Evolutionary conservation across 345 rosid species (phyloP).

Genomic region (Bretschneidera sinensis): DNA sequence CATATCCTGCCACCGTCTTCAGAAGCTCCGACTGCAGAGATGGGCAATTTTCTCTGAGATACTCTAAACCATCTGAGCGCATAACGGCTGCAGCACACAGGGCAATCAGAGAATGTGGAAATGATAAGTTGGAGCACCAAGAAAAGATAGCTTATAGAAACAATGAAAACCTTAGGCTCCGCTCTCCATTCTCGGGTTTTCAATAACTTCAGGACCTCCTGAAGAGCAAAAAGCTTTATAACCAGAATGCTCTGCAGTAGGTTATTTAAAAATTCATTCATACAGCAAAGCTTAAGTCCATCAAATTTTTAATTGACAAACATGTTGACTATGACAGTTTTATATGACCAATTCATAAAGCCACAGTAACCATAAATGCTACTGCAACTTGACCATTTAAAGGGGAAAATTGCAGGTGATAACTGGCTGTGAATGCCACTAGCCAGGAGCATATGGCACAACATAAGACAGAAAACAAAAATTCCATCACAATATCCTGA

Average conservation of each 20-base stretch:
- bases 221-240: slow-evolving; percentile 22
- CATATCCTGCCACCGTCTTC: slow-evolving; percentile 72
- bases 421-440: not conserved
- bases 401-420: not conserved
- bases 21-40: slow-evolving; percentile 66
- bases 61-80: slow-evolving; percentile 65
- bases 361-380: not conserved
- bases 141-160: too few relatives aligned
- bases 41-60: slow-evolving; percentile 62
- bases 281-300: not conserved
- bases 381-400: too few relatives aligned
- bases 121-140: not conserved
- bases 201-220: slow-evolving; percentile 24
- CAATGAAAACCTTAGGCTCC: slow-evolving; percentile 27
- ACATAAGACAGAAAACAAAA: not conserved
- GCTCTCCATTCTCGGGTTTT: slow-evolving; percentile 21
- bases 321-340: not conserved
- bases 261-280: not conserved
- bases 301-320: too few relatives aligned
- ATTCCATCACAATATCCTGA: not conserved
- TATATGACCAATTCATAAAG: not conserved
- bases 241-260: slow-evolving; percentile 21
- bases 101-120: slow-evolving; percentile 6
- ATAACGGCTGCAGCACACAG: slow-evolving; percentile 55
- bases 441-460: not conserved